A percentile compares a stretch with the other conserved stretches of the same genome.
Evolutionary conservation across 805 yeast genomes (phyloP).

Genomic region (Wickerhamiella parazyma): DNA sequence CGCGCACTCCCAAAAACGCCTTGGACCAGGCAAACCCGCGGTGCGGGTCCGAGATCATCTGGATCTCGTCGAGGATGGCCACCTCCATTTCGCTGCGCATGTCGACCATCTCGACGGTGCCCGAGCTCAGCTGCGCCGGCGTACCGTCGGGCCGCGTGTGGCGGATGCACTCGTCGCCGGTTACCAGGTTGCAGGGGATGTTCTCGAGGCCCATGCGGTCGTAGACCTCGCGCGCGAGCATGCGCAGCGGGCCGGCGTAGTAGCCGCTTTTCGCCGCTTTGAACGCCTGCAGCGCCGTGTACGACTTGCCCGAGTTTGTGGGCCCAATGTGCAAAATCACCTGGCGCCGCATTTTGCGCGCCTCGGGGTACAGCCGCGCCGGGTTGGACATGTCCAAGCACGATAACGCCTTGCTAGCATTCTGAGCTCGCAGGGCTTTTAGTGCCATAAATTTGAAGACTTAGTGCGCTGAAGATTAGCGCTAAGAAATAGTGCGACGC

Average conservation of each 20-base stretch:
- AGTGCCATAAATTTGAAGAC: background rate
- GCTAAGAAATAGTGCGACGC: background rate
- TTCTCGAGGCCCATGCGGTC: slow-evolving; percentile 61
- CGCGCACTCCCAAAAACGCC: slow-evolving; percentile 74
- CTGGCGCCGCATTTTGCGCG: slow-evolving; percentile 64
- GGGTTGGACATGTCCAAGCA: slow-evolving; percentile 41
- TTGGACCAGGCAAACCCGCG: slow-evolving; percentile 94
- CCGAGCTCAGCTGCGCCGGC: slow-evolving; percentile 63
- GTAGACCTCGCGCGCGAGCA: slow-evolving; percentile 82
- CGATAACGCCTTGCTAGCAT: background rate
- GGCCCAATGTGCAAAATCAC: slow-evolving; percentile 95
- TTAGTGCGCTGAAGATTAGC: no score
- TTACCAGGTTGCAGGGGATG: slow-evolving; percentile 63
- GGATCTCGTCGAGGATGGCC: slow-evolving; percentile 90
- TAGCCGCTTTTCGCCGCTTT: slow-evolving; percentile 59
- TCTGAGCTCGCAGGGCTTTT: background rate
- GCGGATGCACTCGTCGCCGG: slow-evolving; percentile 89
- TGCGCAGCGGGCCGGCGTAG: slow-evolving; percentile 87
- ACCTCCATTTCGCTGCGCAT: slow-evolving; percentile 55
- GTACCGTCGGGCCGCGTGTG: slow-evolving; percentile 53
- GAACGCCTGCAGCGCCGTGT: slow-evolving; percentile 59
- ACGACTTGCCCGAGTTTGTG: slow-evolving; percentile 92
- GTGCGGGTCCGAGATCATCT: slow-evolving; percentile 68
- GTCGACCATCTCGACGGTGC: slow-evolving; percentile 93
- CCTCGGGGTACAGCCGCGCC: slow-evolving; percentile 70